These are phyloP conservation scores for Leccinum fuscescens DNA, from an alignment of 1,284 basidiomycete species.

Conservation along the genomic window DNA sequence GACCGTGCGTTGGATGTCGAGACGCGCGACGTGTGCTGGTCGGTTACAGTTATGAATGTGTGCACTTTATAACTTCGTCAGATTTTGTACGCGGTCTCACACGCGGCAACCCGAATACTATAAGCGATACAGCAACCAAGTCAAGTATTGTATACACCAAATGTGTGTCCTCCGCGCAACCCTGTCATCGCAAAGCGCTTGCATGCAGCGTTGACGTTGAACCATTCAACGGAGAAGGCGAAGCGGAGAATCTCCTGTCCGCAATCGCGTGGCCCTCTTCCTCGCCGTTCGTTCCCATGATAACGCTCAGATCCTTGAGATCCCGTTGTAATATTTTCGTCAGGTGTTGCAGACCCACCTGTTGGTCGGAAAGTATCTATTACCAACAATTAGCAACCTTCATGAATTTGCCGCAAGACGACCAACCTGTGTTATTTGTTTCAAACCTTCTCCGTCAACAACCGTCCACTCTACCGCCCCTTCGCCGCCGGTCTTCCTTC, in stretches of 20 bases:
- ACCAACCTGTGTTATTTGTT: slow-evolving; percentile 71
- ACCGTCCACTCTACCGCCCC: slow-evolving; percentile 70
- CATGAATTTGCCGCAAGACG: not conserved
- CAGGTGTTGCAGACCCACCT: slow-evolving; percentile 76
- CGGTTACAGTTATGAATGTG: slow-evolving; percentile 4
- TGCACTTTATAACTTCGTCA: slow-evolving; percentile 2
- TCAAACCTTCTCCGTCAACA: slow-evolving; percentile 79
- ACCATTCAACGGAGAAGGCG: slow-evolving; percentile 27
- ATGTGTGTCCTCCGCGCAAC: slow-evolving; percentile 3
- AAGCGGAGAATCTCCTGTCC: slow-evolving; percentile 26
- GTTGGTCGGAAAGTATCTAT: slow-evolving; percentile 77
- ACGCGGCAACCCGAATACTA: slow-evolving; percentile 12
- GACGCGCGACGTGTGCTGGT: not conserved
- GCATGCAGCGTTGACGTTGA: slow-evolving; percentile 36
- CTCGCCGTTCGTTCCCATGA: slow-evolving; percentile 52
- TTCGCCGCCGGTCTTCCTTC: slow-evolving; percentile 42
- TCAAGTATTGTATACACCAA: slow-evolving; percentile 10
- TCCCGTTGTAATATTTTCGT: slow-evolving; percentile 71
- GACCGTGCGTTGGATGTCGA: slow-evolving; percentile 2
- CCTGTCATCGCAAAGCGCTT: slow-evolving; percentile 35
- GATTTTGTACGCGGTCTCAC: slow-evolving; percentile 20
- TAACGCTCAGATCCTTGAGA: slow-evolving; percentile 69
- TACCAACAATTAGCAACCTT: slow-evolving; percentile 8
- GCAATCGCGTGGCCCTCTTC: slow-evolving; percentile 29
- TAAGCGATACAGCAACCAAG: slow-evolving; percentile 1